Evolutionary conservation across 1,284 basidiomycete species (phyloP).

Genomic region (Apiotrichum sp.): DNA sequence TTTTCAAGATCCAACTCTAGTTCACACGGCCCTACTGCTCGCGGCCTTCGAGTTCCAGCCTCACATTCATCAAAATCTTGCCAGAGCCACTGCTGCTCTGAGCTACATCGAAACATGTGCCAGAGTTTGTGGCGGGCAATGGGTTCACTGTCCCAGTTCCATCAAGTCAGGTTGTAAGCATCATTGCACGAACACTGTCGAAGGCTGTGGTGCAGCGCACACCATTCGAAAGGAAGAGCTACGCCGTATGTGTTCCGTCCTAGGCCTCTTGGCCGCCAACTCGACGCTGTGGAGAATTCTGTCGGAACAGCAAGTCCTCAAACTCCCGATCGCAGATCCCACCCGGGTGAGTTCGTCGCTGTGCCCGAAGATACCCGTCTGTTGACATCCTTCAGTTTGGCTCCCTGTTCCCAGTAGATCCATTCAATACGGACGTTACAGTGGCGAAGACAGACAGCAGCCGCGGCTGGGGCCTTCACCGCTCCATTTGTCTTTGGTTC

Average conservation of each 20-base stretch:
- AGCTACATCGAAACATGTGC: constrained; percentile 22
- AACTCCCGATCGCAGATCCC: constrained; percentile 17
- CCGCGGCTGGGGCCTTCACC: constrained; percentile 26
- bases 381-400: constrained; percentile 15
- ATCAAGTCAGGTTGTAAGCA: too few species aligned
- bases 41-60: constrained; percentile 31
- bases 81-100: constrained; percentile 19
- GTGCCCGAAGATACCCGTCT: too few species aligned
- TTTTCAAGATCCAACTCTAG: constrained; percentile 20
- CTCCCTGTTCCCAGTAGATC: constrained; percentile 24
- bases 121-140: constrained; percentile 1
- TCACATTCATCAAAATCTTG: constrained; percentile 21
- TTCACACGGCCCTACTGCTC: constrained; percentile 27
- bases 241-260: constrained; percentile 28
- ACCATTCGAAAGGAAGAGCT: constrained; percentile 26
- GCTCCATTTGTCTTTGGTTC: constrained; percentile 25
- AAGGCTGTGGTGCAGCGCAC: not conserved
- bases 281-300: constrained; percentile 20
- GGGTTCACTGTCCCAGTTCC: too few species aligned
- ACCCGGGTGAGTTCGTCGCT: constrained; percentile 16
- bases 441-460: constrained; percentile 4
- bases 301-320: constrained; percentile 8
- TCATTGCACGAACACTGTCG: too few species aligned
- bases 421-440: too few species aligned
- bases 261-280: constrained; percentile 22